Evolutionary conservation across 805 yeast genomes (phyloP).

Genomic region (Deakozyma indianensis): DNA sequence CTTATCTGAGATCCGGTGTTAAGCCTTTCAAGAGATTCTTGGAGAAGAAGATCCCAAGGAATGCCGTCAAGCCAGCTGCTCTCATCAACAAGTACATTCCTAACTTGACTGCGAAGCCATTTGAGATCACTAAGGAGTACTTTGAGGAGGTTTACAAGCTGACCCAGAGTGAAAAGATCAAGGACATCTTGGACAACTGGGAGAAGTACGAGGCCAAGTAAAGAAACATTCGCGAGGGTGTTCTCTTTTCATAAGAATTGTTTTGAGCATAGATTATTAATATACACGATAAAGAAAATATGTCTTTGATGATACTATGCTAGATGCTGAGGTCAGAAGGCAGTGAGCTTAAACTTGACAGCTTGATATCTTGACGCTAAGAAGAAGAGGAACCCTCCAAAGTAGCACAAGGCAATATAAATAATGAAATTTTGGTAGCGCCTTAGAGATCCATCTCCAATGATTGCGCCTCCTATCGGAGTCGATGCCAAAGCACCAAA

Average conservation of each 20-base stretch:
- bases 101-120: constrained; percentile 95
- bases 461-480: neutral
- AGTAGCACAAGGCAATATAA: neutral
- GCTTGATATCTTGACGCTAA: neutral
- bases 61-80: constrained; percentile 89
- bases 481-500: neutral
- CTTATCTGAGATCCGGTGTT: constrained; percentile 96
- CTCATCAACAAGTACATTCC: constrained; percentile 95
- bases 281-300: neutral
- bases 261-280: neutral
- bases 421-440: neutral
- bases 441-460: neutral
- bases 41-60: constrained; percentile 87
- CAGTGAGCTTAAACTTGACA: neutral
- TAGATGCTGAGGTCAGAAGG: neutral
- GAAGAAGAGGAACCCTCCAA: neutral
- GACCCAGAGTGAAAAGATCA: constrained; percentile 84
- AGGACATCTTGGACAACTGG: constrained; percentile 89
- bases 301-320: neutral
- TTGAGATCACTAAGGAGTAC: constrained; percentile 89
- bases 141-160: constrained; percentile 89
- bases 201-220: constrained; percentile 46
- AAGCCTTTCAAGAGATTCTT: constrained; percentile 98
- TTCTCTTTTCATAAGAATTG: neutral
- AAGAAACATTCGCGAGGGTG: too few species aligned